Percentiles rank a stretch among this genome's conserved stretches.
These are phyloP conservation scores for Fusarium napiforme DNA, from an alignment of 2,329 filamentous ascomycete genomes.

Conservation along the genomic window DNA sequence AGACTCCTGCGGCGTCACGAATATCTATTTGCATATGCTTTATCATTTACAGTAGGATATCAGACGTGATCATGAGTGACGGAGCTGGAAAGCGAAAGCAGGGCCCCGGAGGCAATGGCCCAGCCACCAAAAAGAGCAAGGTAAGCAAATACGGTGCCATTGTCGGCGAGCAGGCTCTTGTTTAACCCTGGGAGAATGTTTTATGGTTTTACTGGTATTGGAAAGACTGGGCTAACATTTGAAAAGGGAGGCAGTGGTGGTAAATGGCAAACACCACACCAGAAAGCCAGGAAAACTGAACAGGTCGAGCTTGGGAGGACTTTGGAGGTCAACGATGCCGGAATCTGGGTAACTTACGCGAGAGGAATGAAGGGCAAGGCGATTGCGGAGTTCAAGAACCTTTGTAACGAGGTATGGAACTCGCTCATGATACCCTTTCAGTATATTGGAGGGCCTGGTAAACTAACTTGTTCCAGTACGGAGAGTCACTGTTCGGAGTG, in stretches of 20 bases:
- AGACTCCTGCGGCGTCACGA: not conserved
- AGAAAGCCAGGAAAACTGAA: slow-evolving; percentile 60
- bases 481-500: slow-evolving; percentile 69
- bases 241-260: slow-evolving; percentile 62
- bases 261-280: slow-evolving; percentile 71
- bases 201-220: not conserved
- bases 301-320: slow-evolving; percentile 55
- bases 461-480: slow-evolving; percentile 63
- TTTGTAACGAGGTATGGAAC: slow-evolving; percentile 71
- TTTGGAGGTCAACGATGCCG: slow-evolving; percentile 75
- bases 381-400: slow-evolving; percentile 70
- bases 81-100: slow-evolving; percentile 51
- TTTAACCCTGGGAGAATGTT: not conserved
- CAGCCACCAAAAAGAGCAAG: slow-evolving; percentile 55
- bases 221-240: slow-evolving; percentile 20
- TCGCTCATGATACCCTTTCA: not conserved
- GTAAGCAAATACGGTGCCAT: slow-evolving; percentile 41
- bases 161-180: not conserved
- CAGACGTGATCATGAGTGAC: slow-evolving; percentile 45
- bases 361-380: slow-evolving; percentile 77
- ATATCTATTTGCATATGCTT: not conserved
- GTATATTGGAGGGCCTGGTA: not conserved
- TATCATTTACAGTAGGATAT: not conserved
- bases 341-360: slow-evolving; percentile 83
- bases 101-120: slow-evolving; percentile 43